A percentile compares a stretch with the other conserved stretches of the same genome.
phyloP scores from a whole-genome alignment of 495 filamentous ascomycete genomes.

The Aspergillus campestris region DNA sequence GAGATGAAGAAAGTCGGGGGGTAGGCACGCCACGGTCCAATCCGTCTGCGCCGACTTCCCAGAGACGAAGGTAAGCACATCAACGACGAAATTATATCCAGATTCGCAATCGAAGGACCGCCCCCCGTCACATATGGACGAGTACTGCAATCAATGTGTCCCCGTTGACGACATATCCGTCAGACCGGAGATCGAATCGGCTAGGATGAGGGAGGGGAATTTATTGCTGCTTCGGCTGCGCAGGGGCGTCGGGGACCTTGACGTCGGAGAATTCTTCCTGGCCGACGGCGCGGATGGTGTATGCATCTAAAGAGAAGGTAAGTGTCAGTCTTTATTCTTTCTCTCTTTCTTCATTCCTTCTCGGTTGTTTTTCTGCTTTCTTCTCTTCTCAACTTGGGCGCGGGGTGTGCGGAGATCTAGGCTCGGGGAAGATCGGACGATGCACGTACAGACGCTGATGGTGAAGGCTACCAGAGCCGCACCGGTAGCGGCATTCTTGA shows the following conservation, averaged over 20 bases:
- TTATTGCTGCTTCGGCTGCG: slow-evolving; percentile 21
- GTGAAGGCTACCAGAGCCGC: slow-evolving; percentile 58
- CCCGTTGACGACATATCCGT: too few species aligned
- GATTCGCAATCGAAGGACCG: too few species aligned
- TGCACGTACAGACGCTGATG: slow-evolving; percentile 66
- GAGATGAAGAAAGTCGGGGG: too few species aligned
- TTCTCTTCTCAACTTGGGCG: background rate
- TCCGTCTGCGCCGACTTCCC: too few species aligned
- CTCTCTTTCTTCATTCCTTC: too few species aligned
- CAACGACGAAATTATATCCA: too few species aligned
- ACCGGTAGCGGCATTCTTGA: slow-evolving; percentile 80
- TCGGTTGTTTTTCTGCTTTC: background rate
- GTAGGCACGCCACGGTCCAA: too few species aligned
- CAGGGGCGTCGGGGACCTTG: slow-evolving; percentile 64
- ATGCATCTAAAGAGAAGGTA: slow-evolving; percentile 52
- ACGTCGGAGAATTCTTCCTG: slow-evolving; percentile 99
- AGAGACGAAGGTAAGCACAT: too few species aligned
- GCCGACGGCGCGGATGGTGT: slow-evolving; percentile 79
- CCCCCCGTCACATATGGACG: too few species aligned
- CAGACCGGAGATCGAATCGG: background rate
- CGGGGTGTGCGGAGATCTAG: background rate
- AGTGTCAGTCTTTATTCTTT: too few species aligned
- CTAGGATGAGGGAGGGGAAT: background rate
- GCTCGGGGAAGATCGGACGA: background rate
- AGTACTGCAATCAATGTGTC: too few species aligned